Conservation (phyloP, 192 early-diverging fungal genomes). For the Neocallimastix lanati region DNA sequence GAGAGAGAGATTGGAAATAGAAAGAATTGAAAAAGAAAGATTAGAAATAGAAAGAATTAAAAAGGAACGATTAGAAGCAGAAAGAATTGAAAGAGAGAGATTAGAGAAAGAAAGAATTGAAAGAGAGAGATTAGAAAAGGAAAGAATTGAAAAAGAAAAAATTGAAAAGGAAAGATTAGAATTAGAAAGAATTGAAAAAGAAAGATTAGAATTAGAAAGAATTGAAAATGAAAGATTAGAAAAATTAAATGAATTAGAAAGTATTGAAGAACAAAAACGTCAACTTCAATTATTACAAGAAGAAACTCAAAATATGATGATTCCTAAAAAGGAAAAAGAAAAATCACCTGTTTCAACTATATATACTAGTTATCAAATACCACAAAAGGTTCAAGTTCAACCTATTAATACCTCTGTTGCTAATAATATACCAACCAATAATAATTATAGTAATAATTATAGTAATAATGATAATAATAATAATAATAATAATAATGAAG, state of each 20-base stretch:
- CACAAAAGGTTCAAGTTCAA: background rate
- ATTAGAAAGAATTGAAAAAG: background rate
- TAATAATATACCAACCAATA: background rate
- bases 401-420: background rate
- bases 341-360: background rate
- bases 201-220: background rate
- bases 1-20: background rate
- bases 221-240: background rate
- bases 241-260: background rate
- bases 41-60: background rate
- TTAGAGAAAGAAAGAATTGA: too few species aligned
- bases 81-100: background rate
- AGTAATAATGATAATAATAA: too few species aligned
- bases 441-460: too few species aligned
- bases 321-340: background rate
- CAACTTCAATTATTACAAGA: background rate
- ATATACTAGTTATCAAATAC: background rate
- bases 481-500: too few species aligned
- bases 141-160: background rate
- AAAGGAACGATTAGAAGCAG: background rate
- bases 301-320: background rate
- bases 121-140: too few species aligned
- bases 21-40: background rate
- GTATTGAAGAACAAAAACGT: background rate
- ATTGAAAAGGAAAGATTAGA: background rate